Evolutionary conservation across 495 filamentous ascomycete species (phyloP), one percentile per base, ranked within the genome.

Genomic region (Penicillium psychrofluorescens): DNA sequence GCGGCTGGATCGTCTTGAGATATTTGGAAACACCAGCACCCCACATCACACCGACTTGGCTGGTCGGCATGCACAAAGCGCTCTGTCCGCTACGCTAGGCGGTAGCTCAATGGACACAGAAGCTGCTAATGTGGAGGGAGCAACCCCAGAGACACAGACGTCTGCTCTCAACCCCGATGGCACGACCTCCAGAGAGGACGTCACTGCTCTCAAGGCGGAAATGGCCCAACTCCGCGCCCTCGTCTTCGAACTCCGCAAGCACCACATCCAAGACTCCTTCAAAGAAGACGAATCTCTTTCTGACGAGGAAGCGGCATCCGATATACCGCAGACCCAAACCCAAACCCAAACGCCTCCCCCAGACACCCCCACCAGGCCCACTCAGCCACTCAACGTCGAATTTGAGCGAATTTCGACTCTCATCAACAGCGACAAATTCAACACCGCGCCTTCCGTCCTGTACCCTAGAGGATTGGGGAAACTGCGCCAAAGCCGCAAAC

Each of bases 151-250:
- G 28, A 11, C 33, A 10, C 31, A 29, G 33, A 4, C 22, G 4
- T 22, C 22, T 22, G 22, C 22, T 22, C 22, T 22, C 22, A 22
- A 22, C 6, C 6, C 22, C 22, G 22, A 22, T 22, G 4, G 38
- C 44, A 43, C 0, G 35, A 42, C 8, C 35, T 47, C 8, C 48
- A 49, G 36, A 47, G 54, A 56, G 27, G 64, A 69, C 33, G 53
- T 71, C 11, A 37, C 46, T 8, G 34, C 44, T 4, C 45, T 71
- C 29, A 63, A 59, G 31, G 40, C 53, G 14, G 64, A 71, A 45
- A 51, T 69, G 10, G 47, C 58, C 2, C 53, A 66, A 14, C 51
- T 71, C 13, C 66, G 60, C 15, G 48, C 53, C 30, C 58, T 68
- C 11, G 56, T 68, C 9, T 62, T 59, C 22, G 50, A 66, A 31